Conservation (phyloP, 2,329 filamentous ascomycete genomes). For the Zasmidium cellare region DNA sequence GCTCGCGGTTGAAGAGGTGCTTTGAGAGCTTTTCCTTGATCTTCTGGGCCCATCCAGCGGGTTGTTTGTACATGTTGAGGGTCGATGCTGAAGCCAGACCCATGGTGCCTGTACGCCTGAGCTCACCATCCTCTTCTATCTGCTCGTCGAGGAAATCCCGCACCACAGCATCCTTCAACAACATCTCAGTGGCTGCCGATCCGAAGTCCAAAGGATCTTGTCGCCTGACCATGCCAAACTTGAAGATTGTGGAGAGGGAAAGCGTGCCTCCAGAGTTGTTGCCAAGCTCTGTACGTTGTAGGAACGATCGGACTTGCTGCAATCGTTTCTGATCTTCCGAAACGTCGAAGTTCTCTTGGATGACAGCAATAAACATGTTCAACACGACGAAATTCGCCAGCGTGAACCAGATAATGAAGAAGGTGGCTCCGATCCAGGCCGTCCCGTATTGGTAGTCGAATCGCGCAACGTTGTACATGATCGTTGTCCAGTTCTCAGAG, state of each 20-base stretch:
- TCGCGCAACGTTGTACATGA: constrained; percentile 78
- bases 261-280: constrained; percentile 67
- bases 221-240: constrained; percentile 61
- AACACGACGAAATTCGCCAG: constrained; percentile 91
- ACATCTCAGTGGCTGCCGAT: constrained; percentile 89
- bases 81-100: constrained; percentile 15
- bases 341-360: constrained; percentile 98
- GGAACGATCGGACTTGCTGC: constrained; percentile 92
- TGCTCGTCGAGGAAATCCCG: constrained; percentile 88
- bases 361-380: constrained; percentile 99
- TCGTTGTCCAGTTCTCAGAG: constrained; percentile 91
- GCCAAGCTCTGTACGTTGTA: constrained; percentile 85
- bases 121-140: constrained; percentile 34
- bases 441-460: constrained; percentile 66
- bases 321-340: constrained; percentile 97
- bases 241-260: constrained; percentile 66
- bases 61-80: constrained; percentile 17
- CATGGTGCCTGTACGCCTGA: constrained; percentile 18
- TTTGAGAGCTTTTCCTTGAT: constrained; percentile 27
- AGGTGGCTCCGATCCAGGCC: constrained; percentile 89
- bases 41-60: constrained; percentile 23
- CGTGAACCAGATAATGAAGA: constrained; percentile 94
- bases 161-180: constrained; percentile 93
- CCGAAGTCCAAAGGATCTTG: constrained; percentile 90
- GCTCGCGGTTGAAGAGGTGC: constrained; percentile 57